A percentile compares a stretch with the other conserved stretches of the same genome.
phyloP scores from a whole-genome alignment of 2,329 filamentous ascomycete species.

The Plenodomus tracheiphilus region DNA sequence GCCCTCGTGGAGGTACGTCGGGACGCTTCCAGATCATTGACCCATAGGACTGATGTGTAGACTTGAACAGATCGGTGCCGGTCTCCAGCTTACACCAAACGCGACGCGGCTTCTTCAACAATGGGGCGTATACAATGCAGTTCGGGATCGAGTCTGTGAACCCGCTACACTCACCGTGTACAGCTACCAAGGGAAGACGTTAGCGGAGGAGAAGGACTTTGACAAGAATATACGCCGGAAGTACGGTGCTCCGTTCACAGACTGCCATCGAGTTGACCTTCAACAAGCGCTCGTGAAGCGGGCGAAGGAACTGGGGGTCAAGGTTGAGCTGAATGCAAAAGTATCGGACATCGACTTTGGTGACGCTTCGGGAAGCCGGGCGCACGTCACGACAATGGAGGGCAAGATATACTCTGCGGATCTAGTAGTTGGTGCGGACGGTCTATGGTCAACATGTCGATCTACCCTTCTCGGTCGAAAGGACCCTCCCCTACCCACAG shows the following conservation, averaged over 20 bases:
- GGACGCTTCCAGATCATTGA: not conserved
- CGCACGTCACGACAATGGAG: constrained; percentile 46
- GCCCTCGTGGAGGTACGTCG: constrained; percentile 48
- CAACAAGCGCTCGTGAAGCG: constrained; percentile 58
- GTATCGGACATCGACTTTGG: constrained; percentile 55
- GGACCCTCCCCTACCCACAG: constrained; percentile 52
- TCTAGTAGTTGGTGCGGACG: constrained; percentile 66
- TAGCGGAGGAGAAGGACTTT: constrained; percentile 58
- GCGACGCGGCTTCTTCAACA: constrained; percentile 54
- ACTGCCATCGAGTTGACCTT: constrained; percentile 66
- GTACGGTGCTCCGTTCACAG: constrained; percentile 62
- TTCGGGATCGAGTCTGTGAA: constrained; percentile 45
- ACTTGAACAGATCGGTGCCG: constrained; percentile 36
- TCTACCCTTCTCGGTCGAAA: constrained; percentile 32
- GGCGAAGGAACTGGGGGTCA: constrained; percentile 58
- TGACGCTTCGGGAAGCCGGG: constrained; percentile 30
- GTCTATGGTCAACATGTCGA: constrained; percentile 64
- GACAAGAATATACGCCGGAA: constrained; percentile 56
- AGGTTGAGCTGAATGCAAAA: constrained; percentile 53
- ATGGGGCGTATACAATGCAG: constrained; percentile 54
- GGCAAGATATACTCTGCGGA: constrained; percentile 54
- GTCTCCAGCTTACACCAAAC: constrained; percentile 43
- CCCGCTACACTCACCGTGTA: constrained; percentile 57
- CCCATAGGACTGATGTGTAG: not conserved
- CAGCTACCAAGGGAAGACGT: constrained; percentile 54